Percentiles rank a stretch among this genome's conserved stretches.
Conservation (phyloP, 1,284 basidiomycete genomes). For the Cystobasidium sp. region DNA sequence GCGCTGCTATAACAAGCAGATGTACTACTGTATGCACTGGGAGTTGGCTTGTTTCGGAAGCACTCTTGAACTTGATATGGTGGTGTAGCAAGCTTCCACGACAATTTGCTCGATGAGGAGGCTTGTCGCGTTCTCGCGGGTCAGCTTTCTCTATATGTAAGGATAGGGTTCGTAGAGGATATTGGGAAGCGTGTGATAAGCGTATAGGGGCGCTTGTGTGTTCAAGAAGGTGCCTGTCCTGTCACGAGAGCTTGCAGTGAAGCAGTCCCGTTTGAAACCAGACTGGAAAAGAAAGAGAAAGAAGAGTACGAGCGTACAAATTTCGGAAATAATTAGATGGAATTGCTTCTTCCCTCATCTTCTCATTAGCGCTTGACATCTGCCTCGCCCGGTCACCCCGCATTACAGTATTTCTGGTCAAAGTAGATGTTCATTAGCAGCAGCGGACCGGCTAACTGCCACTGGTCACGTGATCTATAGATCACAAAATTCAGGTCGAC, state of each 20-base stretch:
- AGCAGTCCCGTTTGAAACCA: slow-evolving; percentile 43
- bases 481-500: too few species aligned
- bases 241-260: slow-evolving; percentile 38
- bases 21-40: slow-evolving; percentile 20
- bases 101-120: slow-evolving; percentile 13
- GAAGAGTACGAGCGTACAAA: background rate
- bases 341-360: background rate
- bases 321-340: background rate
- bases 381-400: too few species aligned
- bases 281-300: slow-evolving; percentile 30
- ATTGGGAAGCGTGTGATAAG: slow-evolving; percentile 5
- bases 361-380: background rate
- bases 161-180: background rate
- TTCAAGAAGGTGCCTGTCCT: slow-evolving; percentile 26
- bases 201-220: background rate
- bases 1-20: background rate
- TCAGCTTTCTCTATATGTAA: slow-evolving; percentile 1
- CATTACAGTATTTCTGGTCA: too few species aligned
- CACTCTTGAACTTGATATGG: slow-evolving; percentile 18
- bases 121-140: slow-evolving; percentile 11
- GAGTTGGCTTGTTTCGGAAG: slow-evolving; percentile 33
- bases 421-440: too few species aligned
- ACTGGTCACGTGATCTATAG: too few species aligned
- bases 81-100: background rate
- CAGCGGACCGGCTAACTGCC: too few species aligned